Percentiles rank a stretch among this genome's conserved stretches.
Conservation (phyloP, 2,329 filamentous ascomycete species). For the Colletotrichum echinochloae region DNA sequence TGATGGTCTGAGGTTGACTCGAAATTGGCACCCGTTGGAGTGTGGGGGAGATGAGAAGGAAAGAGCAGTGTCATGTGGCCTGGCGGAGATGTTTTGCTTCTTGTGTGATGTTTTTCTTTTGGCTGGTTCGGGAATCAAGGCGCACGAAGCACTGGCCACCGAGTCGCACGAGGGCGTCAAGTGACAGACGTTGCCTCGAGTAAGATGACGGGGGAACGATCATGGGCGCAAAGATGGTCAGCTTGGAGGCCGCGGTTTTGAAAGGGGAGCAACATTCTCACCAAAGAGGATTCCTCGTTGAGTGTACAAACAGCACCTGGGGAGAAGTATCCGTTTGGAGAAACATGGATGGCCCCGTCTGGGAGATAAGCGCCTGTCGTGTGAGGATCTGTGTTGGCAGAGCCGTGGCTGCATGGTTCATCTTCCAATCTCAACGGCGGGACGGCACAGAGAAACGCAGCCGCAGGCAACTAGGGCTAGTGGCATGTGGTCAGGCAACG, state of each 20-base stretch:
- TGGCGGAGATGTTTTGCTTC: constrained; percentile 33
- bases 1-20: constrained; percentile 1
- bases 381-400: constrained; percentile 2
- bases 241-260: constrained; percentile 16
- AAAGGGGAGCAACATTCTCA: constrained; percentile 9
- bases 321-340: neutral
- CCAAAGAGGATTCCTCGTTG: neutral
- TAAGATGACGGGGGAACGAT: constrained; percentile 16
- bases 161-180: constrained; percentile 27
- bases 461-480: constrained; percentile 8
- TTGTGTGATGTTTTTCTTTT: constrained; percentile 23
- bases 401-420: constrained; percentile 17
- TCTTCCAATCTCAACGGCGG: neutral
- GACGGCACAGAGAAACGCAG: neutral
- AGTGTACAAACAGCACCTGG: neutral
- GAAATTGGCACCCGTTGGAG: constrained; percentile 29
- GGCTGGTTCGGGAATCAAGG: constrained; percentile 11
- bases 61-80: constrained; percentile 22
- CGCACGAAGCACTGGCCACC: neutral
- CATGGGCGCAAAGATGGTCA: neutral
- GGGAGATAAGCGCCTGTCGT: constrained; percentile 31
- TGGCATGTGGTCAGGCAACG: constrained; percentile 3
- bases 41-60: constrained; percentile 1
- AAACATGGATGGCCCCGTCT: neutral
- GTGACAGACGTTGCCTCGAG: constrained; percentile 27